Base-by-base conservation (phyloP, 2,329 filamentous ascomycete species). In the Torrubiella hemipterigena region DNA sequence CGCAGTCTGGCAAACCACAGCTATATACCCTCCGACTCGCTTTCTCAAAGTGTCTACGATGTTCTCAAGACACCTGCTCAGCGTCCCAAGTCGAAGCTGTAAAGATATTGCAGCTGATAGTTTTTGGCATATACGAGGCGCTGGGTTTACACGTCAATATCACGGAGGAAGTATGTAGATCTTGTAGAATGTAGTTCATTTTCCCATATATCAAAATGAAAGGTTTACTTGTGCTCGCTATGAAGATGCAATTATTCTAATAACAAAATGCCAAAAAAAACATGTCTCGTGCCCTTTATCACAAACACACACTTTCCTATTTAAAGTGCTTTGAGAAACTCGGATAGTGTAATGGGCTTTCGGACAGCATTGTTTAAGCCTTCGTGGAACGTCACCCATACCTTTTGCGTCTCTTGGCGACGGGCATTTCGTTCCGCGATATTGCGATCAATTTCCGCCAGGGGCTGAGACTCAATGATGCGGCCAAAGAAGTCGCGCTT, bases 361-460 rank as follows among this genome's bases (percentile, higher is more conserved):
- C 81, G 69, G 38, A 95, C 87, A 9, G 87, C 87, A 65, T 95
- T 94, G 34, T 85, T 91, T 50, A 85, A 77, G 0, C 87, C 87
- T 58, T 95, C 87, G 47, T 94, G 77, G 53, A 77, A 95, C 40
- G 75, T 89, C 25, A 93, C 76, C 86, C 86, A 94, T 4, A 87
- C 80, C 44, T 78, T 65, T 8, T 46, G 72, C 30, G 64, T 67
- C 29, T 68, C 68, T n/a, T n/a, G n/a, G 34, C 62, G 55, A 26
- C 55, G 51, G 23, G 47, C 52, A 36, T 44, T 45, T 38, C 43
- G 51, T 22, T 46, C 50, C 28, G 35, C 39, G 11, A 37, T 49
- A 34, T 59, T 59, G 9, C 51, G 59, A 26, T 65, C 63, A 7
- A 56, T 49, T 31, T 63, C 58, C 6, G 49, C 50, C 19, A 61